Conservation (phyloP, 768 basidiomycete genomes). For the Dioszegia crocea region DNA sequence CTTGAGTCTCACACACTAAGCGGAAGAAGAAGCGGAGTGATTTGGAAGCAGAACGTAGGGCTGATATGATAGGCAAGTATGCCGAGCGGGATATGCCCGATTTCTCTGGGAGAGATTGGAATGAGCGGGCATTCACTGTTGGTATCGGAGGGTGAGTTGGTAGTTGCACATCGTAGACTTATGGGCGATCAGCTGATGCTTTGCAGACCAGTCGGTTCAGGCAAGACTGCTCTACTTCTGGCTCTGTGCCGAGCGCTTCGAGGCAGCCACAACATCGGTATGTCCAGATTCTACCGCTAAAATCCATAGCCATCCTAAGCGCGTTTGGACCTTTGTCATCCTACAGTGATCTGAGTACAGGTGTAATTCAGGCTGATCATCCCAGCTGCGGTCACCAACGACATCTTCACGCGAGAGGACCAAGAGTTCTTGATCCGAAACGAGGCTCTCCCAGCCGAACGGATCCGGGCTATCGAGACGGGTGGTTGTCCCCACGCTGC, state of each 20-base stretch:
- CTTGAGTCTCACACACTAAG: neutral
- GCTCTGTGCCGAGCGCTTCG: slow-evolving; percentile 79
- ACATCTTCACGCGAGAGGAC: slow-evolving; percentile 98
- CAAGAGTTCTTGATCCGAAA: slow-evolving; percentile 95
- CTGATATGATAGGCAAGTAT: slow-evolving; percentile 86
- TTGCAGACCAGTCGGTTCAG: slow-evolving; percentile 93
- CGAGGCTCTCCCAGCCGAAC: slow-evolving; percentile 73
- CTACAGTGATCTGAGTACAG: no score
- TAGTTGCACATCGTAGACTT: neutral
- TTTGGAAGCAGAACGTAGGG: no score
- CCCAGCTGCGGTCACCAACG: slow-evolving; percentile 92
- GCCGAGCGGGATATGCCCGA: slow-evolving; percentile 89
- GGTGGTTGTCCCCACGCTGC: slow-evolving; percentile 96
- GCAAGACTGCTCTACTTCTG: slow-evolving; percentile 90
- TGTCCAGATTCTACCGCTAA: slow-evolving; percentile 22
- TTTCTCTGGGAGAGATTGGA: slow-evolving; percentile 74
- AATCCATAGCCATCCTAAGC: neutral
- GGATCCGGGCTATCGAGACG: slow-evolving; percentile 92
- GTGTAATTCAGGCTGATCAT: neutral
- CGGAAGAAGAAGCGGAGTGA: neutral
- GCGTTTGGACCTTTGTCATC: neutral
- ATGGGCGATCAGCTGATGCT: neutral
- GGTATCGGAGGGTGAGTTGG: slow-evolving; percentile 91
- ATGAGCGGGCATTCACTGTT: slow-evolving; percentile 89
- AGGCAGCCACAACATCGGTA: slow-evolving; percentile 85